These are phyloP conservation scores for Apocynum venetum DNA, from an alignment of 257 asterid species.

Conservation along the genomic window DNA sequence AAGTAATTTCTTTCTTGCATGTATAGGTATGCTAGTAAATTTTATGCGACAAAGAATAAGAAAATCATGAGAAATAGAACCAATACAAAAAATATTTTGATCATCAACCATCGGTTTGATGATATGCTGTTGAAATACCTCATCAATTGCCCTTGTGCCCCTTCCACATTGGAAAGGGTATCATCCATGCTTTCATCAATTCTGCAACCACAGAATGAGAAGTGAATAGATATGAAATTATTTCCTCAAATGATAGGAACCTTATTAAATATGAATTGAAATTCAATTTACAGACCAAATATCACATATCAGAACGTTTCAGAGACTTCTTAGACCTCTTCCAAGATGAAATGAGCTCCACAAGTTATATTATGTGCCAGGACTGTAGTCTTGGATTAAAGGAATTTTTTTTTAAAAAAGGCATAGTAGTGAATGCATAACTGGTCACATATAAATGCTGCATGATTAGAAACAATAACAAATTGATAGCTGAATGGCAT, in stretches of 20 bases:
- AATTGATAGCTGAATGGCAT: background rate
- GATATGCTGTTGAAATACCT: conserved; percentile 93
- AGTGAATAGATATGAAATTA: background rate
- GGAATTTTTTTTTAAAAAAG: background rate
- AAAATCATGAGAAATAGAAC: conserved; percentile 88
- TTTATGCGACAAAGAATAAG: conserved; percentile 80
- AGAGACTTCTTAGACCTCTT: background rate
- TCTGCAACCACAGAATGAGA: conserved; percentile 39
- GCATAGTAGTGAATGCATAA: background rate
- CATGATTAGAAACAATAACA: background rate
- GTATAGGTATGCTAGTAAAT: background rate
- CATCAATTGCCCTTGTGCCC: conserved; percentile 87
- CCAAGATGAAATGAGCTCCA: background rate
- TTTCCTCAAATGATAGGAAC: background rate
- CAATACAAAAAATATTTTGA: conserved; percentile 86
- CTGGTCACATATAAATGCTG: background rate
- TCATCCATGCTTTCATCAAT: conserved; percentile 94
- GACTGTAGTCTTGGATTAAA: background rate
- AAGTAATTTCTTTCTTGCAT: background rate
- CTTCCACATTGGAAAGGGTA: conserved; percentile 77
- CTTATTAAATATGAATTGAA: background rate
- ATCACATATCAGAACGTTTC: background rate
- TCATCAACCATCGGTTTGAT: conserved; percentile 97
- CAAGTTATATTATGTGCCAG: background rate
- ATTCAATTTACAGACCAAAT: background rate